Base-by-base conservation (phyloP, 805 yeast genomes). In the Yamadazyma scolyti region DNA sequence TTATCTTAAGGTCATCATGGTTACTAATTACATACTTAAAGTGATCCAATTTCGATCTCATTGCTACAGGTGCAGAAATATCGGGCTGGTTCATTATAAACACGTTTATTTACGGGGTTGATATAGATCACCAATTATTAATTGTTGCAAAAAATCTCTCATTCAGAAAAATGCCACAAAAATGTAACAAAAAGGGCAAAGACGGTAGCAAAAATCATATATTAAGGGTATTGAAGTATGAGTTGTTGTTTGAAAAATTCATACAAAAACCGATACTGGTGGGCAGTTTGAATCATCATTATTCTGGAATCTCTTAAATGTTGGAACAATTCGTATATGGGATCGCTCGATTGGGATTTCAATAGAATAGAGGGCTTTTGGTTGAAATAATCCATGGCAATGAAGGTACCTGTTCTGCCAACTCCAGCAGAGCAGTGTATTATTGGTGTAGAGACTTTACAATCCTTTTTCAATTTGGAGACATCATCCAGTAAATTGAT, bases 401-500 rank as follows among this genome's bases (percentile, higher is more conserved):
- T 60, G 31, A 60, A 57, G 0, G 68, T 59, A 2, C 68, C 69
- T 1, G 72, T 62, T 37, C 74, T 46, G 3, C 74, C 74, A 1
- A 68, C 73, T 0, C 74, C 74, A 5, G 74, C 74, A 5, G 73
- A 67, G 32, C 74, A 68, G 40, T 68, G 73, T 9, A 56, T 40
- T 10, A 53, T 50, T 10, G 65, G 66, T 2, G 20, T 15, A 5
- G 37, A 12, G 1, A 36, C 30, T 3, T 36, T 25, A 6, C 14
- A 4, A 7, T 20, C 16, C 4, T 27, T 11, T 22, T 36, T 33
- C 3, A 45, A 4, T 24, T 22, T 36, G 19, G 34, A 32, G 7
- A 58, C 39, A 20, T 46, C 49, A 18, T 44, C 39, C 16, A 56
- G 50, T 32, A 52, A 26, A 32, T 52, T 15, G 8, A 46, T 12